These are phyloP conservation scores for Acidiella bohemica DNA, from an alignment of 495 filamentous ascomycete genomes.

Conservation along the genomic window DNA sequence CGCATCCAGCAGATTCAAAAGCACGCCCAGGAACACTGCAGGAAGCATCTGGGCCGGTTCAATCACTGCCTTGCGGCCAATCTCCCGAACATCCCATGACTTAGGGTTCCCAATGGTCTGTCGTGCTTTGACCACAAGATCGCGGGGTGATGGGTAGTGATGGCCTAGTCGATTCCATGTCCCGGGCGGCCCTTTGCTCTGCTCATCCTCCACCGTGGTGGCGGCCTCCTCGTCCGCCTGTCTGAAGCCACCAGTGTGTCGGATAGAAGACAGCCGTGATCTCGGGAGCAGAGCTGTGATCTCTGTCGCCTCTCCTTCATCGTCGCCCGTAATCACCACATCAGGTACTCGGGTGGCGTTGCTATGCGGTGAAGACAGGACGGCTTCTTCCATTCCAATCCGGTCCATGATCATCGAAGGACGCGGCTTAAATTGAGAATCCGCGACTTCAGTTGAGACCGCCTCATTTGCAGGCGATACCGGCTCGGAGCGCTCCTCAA, in stretches of 20 bases:
- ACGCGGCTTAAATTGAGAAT: no score
- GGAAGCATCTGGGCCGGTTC: constrained; percentile 60
- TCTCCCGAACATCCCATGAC: constrained; percentile 50
- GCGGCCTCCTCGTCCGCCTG: constrained; percentile 4
- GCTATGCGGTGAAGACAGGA: no score
- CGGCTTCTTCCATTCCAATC: no score
- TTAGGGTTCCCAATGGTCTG: constrained; percentile 42
- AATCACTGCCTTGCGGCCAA: constrained; percentile 52
- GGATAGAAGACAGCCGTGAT: constrained; percentile 8
- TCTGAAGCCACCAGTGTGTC: no score
- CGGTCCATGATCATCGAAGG: no score
- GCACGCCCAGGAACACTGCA: constrained; percentile 71
- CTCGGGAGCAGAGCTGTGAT: constrained; percentile 11
- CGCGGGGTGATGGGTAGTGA: constrained; percentile 13
- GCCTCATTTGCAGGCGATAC: no score
- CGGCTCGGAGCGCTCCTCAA: constrained; percentile 51
- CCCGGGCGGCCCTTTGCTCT: constrained; percentile 8
- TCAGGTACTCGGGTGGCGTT: no score
- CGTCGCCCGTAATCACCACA: constrained; percentile 3
- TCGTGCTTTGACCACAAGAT: not conserved
- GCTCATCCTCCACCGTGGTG: constrained; percentile 13
- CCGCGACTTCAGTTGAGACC: no score
- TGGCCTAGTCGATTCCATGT: constrained; percentile 12
- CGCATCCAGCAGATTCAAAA: constrained; percentile 88
- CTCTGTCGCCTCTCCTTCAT: constrained; percentile 7